Conservation (phyloP, 106 monocot species). For the Dendrobium chrysotoxum region DNA sequence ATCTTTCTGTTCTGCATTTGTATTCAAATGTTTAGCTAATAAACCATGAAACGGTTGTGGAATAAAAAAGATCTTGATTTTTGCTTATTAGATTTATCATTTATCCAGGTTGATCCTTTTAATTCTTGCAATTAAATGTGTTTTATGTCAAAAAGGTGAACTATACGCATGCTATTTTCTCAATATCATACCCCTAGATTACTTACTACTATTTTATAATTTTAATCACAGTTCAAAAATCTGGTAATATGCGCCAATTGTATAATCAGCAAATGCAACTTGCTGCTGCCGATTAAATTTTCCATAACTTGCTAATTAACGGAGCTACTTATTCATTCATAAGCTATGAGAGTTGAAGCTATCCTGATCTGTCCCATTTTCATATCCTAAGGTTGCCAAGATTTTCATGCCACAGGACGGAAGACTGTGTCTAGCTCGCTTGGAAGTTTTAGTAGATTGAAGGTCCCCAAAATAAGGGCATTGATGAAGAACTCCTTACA, state of each 20-base stretch:
- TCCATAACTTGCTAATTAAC: background rate
- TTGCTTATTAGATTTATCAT: background rate
- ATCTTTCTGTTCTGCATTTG: background rate
- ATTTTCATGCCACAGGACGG: slow-evolving; percentile 16
- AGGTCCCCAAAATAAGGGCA: slow-evolving; percentile 42
- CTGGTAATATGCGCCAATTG: background rate
- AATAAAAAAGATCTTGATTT: background rate
- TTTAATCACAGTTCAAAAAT: background rate
- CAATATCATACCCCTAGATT: background rate
- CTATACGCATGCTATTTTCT: background rate
- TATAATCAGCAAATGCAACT: background rate
- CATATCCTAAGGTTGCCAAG: slow-evolving; percentile 3
- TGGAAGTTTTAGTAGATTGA: slow-evolving; percentile 56
- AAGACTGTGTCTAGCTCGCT: background rate
- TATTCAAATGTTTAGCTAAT: background rate
- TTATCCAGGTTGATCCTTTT: background rate
- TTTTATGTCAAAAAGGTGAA: background rate
- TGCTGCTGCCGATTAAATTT: background rate
- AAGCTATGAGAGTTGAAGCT: background rate
- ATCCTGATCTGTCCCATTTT: background rate
- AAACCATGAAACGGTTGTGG: background rate
- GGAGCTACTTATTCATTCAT: background rate
- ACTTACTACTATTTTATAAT: background rate
- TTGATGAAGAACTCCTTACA: slow-evolving; percentile 25
- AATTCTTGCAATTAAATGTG: background rate